Percentiles rank a stretch among this genome's conserved stretches.
Conservation (phyloP, 1,284 basidiomycete genomes). For the Papiliotrema fonsecae region DNA sequence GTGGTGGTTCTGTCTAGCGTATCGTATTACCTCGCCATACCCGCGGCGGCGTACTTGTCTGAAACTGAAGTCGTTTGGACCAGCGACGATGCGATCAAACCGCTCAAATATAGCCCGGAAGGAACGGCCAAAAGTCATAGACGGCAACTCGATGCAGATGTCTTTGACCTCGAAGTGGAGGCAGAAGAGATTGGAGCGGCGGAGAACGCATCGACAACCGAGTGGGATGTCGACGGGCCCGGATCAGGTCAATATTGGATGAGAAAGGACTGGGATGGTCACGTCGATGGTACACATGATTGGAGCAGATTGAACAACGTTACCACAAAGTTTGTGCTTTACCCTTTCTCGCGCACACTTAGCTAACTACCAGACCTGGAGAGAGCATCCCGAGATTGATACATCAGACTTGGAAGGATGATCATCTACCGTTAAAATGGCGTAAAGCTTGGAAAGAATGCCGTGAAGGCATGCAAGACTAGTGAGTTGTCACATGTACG, state of each 20-base stretch:
- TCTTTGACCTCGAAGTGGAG: slow-evolving; percentile 3
- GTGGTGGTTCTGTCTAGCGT: slow-evolving; percentile 86
- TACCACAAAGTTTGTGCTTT: slow-evolving; percentile 22
- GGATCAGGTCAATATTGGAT: slow-evolving; percentile 46
- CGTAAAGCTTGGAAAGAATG: slow-evolving; percentile 70
- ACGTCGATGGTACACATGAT: slow-evolving; percentile 27
- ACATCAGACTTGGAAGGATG: slow-evolving; percentile 98
- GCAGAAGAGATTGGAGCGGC: slow-evolving; percentile 1
- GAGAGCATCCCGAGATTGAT: slow-evolving; percentile 86
- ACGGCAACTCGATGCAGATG: too few relatives aligned
- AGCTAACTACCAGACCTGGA: slow-evolving; percentile 32
- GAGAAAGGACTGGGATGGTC: slow-evolving; percentile 42
- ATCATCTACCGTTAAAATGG: slow-evolving; percentile 80
- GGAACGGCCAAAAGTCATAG: neutral
- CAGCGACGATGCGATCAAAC: slow-evolving; percentile 41
- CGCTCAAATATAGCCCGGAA: slow-evolving; percentile 12
- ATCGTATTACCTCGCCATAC: slow-evolving; percentile 84
- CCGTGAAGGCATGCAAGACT: slow-evolving; percentile 86
- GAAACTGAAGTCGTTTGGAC: slow-evolving; percentile 67
- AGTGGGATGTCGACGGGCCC: slow-evolving; percentile 42
- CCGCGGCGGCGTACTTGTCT: slow-evolving; percentile 67
- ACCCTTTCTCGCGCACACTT: neutral
- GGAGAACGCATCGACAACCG: neutral
- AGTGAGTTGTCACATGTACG: slow-evolving; percentile 58
- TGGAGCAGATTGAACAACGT: slow-evolving; percentile 44